phyloP scores from a whole-genome alignment of 768 basidiomycete species.

The Rhodosporidiobolus odoratus region DNA sequence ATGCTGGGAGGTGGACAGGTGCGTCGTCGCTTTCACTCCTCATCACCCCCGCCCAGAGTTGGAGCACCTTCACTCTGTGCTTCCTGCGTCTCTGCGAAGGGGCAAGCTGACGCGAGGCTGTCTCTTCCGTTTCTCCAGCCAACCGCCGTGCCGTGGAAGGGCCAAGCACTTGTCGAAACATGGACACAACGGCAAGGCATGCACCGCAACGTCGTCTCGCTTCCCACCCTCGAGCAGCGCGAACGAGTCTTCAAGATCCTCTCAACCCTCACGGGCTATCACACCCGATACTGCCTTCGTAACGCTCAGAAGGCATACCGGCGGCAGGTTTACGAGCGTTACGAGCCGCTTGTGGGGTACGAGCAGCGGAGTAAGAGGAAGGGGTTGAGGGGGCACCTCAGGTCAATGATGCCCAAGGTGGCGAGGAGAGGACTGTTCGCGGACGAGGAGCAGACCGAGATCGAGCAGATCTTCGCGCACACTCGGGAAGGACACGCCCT shows the following conservation, averaged over 20 bases:
- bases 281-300: constrained; percentile 64
- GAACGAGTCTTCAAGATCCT: constrained; percentile 78
- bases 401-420: constrained; percentile 36
- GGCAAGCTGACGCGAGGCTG: neutral
- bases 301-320: constrained; percentile 75
- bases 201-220: constrained; percentile 40
- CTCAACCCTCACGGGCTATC: constrained; percentile 78
- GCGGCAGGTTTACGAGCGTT: constrained; percentile 78
- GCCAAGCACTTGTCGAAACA: constrained; percentile 22
- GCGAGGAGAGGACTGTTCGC: constrained; percentile 26
- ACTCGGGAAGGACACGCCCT: constrained; percentile 46
- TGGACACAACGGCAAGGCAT: constrained; percentile 36
- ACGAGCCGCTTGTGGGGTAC: constrained; percentile 75
- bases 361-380: constrained; percentile 50
- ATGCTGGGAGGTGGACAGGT: constrained; percentile 19
- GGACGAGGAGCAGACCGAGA: constrained; percentile 34
- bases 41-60: neutral
- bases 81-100: neutral
- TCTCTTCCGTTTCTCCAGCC: neutral
- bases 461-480: constrained; percentile 46
- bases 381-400: constrained; percentile 41
- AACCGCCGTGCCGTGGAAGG: constrained; percentile 31
- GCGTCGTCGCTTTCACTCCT: neutral
- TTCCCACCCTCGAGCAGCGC: constrained; percentile 79
- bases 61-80: neutral